Percentiles rank a stretch among this genome's conserved stretches.
Conservation (phyloP, 345 rosid genomes). For the Erysimum cheiranthoides region DNA sequence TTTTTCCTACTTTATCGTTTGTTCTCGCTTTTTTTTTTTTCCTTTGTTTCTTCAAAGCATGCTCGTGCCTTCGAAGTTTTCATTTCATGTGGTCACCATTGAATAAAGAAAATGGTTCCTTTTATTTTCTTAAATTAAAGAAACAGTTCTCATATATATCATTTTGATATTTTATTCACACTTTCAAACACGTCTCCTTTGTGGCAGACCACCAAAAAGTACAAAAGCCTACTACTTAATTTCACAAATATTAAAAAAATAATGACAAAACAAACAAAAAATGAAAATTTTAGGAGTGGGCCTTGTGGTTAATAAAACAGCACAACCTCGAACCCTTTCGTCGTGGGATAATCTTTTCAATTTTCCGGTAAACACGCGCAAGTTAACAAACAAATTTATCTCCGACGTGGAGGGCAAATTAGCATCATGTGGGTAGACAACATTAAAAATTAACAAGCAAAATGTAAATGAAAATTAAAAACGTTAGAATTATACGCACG, state of each 20-base stretch:
- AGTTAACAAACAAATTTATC: neutral
- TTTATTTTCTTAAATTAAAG: slow-evolving; percentile 16
- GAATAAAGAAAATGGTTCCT: slow-evolving; percentile 26
- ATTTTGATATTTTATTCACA: slow-evolving; percentile 35
- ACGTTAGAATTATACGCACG: neutral
- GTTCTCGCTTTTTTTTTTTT: neutral
- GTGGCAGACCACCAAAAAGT: slow-evolving; percentile 48
- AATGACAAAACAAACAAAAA: neutral
- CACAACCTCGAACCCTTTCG: neutral
- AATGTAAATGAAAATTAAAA: neutral
- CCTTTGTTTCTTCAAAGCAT: slow-evolving; percentile 28
- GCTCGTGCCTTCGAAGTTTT: slow-evolving; percentile 43
- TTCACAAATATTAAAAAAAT: neutral
- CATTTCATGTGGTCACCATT: slow-evolving; percentile 39
- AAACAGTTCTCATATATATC: neutral
- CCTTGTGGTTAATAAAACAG: neutral
- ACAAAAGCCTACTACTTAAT: slow-evolving; percentile 26
- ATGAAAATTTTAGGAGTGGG: neutral
- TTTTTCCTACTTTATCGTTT: slow-evolving; percentile 2
- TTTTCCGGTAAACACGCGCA: neutral
- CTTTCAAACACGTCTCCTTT: slow-evolving; percentile 46
- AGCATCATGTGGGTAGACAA: neutral
- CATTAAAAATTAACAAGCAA: neutral
- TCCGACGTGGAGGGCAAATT: neutral
- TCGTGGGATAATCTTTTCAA: slow-evolving; percentile 4